Evolutionary conservation across 2,329 filamentous ascomycete genomes (phyloP).

Genomic region (Fusarium sororula): DNA sequence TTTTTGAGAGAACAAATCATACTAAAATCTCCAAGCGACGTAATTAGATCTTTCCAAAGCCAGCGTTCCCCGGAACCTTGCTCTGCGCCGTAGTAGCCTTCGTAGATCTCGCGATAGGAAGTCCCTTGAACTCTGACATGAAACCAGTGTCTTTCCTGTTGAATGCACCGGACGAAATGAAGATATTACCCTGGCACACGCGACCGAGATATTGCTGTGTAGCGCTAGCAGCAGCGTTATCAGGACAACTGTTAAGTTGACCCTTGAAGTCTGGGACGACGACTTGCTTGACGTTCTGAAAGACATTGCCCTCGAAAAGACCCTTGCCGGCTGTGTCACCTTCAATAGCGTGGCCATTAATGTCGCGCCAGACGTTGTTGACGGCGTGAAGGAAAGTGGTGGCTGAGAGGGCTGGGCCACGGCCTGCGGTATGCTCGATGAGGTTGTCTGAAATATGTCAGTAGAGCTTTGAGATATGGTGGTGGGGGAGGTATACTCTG

Average conservation of each 20-base stretch:
- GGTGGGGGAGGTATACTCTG: neutral
- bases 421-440: constrained; percentile 37
- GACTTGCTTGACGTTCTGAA: constrained; percentile 35
- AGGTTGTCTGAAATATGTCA: constrained; percentile 3
- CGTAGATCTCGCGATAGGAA: constrained; percentile 9
- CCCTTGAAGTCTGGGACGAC: constrained; percentile 35
- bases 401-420: constrained; percentile 41
- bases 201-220: constrained; percentile 18
- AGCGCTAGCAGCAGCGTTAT: constrained; percentile 19
- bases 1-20: too few species aligned
- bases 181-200: constrained; percentile 22
- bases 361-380: constrained; percentile 44
- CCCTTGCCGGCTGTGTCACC: constrained; percentile 37
- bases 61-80: constrained; percentile 5
- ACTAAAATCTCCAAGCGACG: too few species aligned
- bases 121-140: constrained; percentile 22
- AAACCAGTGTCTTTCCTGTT: constrained; percentile 18
- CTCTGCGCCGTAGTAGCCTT: neutral
- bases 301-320: constrained; percentile 43
- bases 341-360: constrained; percentile 42
- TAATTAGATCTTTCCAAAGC: constrained; percentile 2
- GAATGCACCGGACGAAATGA: constrained; percentile 9
- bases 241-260: constrained; percentile 38
- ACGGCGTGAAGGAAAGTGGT: constrained; percentile 44
- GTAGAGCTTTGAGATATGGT: rapidly evolving